Evolutionary conservation across 441 rosid genomes (phyloP), one percentile per base, ranked within the genome.

Genomic region (Erodium texanum): DNA sequence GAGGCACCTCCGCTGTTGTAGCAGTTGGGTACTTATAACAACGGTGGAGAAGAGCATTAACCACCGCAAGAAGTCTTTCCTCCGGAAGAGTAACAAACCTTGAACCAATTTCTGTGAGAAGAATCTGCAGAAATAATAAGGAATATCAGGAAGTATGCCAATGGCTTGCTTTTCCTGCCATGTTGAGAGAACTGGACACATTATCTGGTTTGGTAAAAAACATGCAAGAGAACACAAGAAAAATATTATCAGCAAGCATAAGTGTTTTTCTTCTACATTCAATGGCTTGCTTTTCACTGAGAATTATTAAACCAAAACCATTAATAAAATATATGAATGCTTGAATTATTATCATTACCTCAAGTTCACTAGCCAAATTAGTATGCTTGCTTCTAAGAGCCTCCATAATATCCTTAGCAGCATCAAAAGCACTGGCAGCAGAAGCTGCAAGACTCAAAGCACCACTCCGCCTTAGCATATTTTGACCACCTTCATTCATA

Each of bases 401-500:
- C 85, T 92, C 99, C 98, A 92, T 95, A 70, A 95, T 86, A 79
- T 95, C 98, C 79, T 90, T 92, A n/a, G 98, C 99, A 67, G 98
- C 88, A 69, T 92, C 96, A 83, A 92, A 95, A 74, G 98, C 98
- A 81, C 84, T 80, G 58, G 85, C 86, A 77, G 97, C 94, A 81
- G 91, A 86, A 68, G 90, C 89, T 66, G 82, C 92, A 78, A 85
- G 59, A 66, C 86, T 85, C 34, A 81, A 70, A 38, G 89, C 81
- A 78, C 86, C 89, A 77, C 70, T 83, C 68, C 85, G 93, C 76
- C 93, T 82, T 59, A 84, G 75, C 67, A 87, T 71, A 66, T 73
- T 81, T 73, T 92, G 98, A 75, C 80, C 82, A 71, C 79, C 83
- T 68, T 90, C 98, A 76, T 71, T 79, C 34, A 80, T 74, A 67